These are phyloP conservation scores for Aspergillus biplanus DNA, from an alignment of 495 filamentous ascomycete species.

Conservation along the genomic window DNA sequence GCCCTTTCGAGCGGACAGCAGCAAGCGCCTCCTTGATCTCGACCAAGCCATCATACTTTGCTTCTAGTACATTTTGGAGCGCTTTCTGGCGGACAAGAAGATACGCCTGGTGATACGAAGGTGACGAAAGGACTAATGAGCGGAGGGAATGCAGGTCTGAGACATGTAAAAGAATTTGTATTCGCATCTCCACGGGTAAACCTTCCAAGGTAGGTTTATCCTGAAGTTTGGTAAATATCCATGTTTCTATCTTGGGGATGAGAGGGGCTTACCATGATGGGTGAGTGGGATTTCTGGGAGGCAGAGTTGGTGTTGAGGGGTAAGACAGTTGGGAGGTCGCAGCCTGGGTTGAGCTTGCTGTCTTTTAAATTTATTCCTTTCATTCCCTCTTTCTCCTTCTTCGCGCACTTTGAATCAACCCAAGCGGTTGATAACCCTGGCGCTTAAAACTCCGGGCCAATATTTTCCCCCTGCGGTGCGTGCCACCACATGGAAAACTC, in stretches of 20 bases:
- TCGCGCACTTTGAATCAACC: too few relatives aligned
- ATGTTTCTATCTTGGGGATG: neutral
- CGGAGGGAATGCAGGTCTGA: constrained; percentile 1
- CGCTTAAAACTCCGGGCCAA: too few relatives aligned
- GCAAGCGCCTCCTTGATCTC: constrained; percentile 15
- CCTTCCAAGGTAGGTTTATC: constrained; percentile 5
- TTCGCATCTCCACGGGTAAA: constrained; percentile 12
- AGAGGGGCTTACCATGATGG: too few relatives aligned
- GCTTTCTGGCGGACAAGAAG: neutral
- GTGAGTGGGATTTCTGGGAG: too few relatives aligned
- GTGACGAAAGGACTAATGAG: constrained; percentile 10
- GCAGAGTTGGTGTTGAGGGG: too few relatives aligned
- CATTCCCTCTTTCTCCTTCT: too few relatives aligned
- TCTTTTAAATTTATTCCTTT: too few relatives aligned
- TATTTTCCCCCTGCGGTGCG: too few relatives aligned
- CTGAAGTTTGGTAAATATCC: neutral
- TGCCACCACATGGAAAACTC: too few relatives aligned
- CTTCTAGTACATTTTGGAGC: constrained; percentile 1
- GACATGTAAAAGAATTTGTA: neutral
- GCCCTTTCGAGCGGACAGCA: constrained; percentile 19
- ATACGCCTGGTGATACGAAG: constrained; percentile 10
- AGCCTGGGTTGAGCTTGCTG: too few relatives aligned
- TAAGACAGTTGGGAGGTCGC: too few relatives aligned
- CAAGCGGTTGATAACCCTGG: too few relatives aligned
- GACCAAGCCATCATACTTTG: constrained; percentile 17